A percentile compares a stretch with the other conserved stretches of the same genome.
phyloP scores from a whole-genome alignment of 345 rosid genomes.

The Psidium guajava region DNA sequence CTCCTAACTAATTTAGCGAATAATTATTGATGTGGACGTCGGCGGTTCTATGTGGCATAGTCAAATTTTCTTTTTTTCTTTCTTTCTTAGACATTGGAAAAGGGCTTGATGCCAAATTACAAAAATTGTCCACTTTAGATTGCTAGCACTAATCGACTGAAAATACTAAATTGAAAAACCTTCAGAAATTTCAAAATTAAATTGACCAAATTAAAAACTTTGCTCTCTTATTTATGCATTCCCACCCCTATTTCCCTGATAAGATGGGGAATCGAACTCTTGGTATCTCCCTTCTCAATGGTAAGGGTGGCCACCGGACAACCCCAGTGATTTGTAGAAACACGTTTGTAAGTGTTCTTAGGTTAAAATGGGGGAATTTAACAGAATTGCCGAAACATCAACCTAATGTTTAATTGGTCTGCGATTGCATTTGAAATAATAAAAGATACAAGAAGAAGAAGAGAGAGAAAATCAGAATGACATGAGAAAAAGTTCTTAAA shows the following conservation, averaged over 20 bases:
- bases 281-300: too few relatives aligned
- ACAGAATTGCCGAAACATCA: too few relatives aligned
- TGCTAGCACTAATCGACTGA: rapidly evolving
- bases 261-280: too few relatives aligned
- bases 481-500: background rate
- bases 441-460: background rate
- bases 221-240: too few relatives aligned
- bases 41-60: rapidly evolving
- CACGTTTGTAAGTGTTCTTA: background rate
- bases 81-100: rapidly evolving
- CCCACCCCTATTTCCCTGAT: too few relatives aligned
- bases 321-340: too few relatives aligned
- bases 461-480: background rate
- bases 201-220: background rate
- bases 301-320: too few relatives aligned
- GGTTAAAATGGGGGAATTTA: background rate
- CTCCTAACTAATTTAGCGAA: rapidly evolving
- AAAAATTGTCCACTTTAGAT: background rate
- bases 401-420: too few relatives aligned
- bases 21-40: rapidly evolving
- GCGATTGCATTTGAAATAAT: too few relatives aligned
- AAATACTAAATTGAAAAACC: background rate
- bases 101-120: background rate
- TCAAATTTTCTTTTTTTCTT: background rate
- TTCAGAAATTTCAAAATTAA: rapidly evolving